Conservation (phyloP, 257 asterid genomes). For the Fraxinus americana region DNA sequence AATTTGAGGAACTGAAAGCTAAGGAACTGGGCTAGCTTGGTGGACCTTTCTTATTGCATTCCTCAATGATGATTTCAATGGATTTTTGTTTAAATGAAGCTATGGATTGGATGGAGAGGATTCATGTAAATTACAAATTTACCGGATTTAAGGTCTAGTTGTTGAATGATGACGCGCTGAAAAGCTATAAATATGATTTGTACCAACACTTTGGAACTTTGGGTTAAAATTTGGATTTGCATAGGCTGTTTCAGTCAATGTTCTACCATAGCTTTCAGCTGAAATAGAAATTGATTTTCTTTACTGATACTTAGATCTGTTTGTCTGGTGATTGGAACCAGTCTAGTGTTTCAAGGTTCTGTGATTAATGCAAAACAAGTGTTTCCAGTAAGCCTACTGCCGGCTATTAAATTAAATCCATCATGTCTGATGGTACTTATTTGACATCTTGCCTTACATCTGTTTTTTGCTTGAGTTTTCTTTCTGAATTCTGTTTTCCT, state of each 20-base stretch:
- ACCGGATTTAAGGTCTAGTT: neutral
- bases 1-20: neutral
- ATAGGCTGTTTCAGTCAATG: neutral
- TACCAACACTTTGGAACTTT: neutral
- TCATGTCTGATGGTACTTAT: conserved; percentile 13
- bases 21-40: neutral
- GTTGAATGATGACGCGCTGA: neutral
- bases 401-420: neutral
- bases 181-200: neutral
- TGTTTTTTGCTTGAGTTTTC: conserved; percentile 12
- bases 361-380: neutral
- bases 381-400: neutral
- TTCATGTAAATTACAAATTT: neutral
- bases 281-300: neutral
- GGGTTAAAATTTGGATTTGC: neutral
- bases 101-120: neutral
- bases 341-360: neutral
- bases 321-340: neutral
- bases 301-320: neutral
- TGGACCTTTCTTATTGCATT: neutral
- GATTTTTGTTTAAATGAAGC: neutral
- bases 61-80: neutral
- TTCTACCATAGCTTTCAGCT: neutral
- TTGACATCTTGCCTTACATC: conserved; percentile 18
- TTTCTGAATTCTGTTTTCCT: conserved; percentile 7